Evolutionary conservation across 2,329 filamentous ascomycete species (phyloP).

Genomic region (Chrysoporthe puriensis): DNA sequence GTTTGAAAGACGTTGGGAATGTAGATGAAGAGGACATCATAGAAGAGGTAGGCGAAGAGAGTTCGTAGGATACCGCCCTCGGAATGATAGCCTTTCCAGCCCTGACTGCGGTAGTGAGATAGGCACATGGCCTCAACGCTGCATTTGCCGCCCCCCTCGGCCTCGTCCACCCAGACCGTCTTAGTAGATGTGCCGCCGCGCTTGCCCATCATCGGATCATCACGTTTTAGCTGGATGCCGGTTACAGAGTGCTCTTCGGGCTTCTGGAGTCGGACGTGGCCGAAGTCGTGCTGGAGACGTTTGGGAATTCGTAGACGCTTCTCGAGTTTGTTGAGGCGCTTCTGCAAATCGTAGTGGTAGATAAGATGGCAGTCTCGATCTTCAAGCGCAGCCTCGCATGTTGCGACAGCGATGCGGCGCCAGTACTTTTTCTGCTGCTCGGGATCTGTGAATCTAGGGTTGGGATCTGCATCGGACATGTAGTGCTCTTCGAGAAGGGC

Average conservation of each 20-base stretch:
- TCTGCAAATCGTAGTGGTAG: constrained; percentile 93
- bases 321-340: constrained; percentile 89
- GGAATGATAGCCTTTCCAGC: constrained; percentile 93
- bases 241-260: constrained; percentile 75
- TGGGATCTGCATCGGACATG: constrained; percentile 67
- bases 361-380: constrained; percentile 90
- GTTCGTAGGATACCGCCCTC: constrained; percentile 94
- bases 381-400: constrained; percentile 85
- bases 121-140: constrained; percentile 94
- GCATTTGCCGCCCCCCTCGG: constrained; percentile 72
- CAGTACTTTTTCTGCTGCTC: constrained; percentile 77
- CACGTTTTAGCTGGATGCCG: constrained; percentile 75
- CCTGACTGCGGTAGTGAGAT: constrained; percentile 77
- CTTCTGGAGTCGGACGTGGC: constrained; percentile 77
- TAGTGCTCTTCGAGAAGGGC: constrained; percentile 95
- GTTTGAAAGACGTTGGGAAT: constrained; percentile 98
- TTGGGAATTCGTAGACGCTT: constrained; percentile 80
- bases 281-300: constrained; percentile 89
- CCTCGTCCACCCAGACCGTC: constrained; percentile 85
- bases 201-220: constrained; percentile 44
- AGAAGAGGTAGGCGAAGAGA: constrained; percentile 87
- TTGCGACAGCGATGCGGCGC: constrained; percentile 74
- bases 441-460: constrained; percentile 40
- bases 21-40: constrained; percentile 89
- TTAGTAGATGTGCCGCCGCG: constrained; percentile 61